These are phyloP conservation scores for Mycena chlorophos DNA, from an alignment of 768 basidiomycete genomes.

Conservation along the genomic window DNA sequence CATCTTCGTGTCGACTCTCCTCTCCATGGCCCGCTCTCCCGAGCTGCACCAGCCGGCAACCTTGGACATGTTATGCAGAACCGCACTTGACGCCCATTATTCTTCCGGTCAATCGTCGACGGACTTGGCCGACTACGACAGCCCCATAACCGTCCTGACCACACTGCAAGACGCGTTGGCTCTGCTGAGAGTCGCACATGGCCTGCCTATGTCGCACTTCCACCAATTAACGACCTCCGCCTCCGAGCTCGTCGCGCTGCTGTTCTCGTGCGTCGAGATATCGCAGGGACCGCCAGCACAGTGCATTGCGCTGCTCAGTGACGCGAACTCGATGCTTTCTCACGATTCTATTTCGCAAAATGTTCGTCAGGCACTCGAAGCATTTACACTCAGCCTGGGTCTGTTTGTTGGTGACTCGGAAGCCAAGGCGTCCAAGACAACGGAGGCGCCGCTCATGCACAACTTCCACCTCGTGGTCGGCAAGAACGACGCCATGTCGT, in stretches of 20 bases:
- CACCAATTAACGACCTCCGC: constrained; percentile 59
- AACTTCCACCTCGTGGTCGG: constrained; percentile 56
- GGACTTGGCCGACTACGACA: constrained; percentile 50
- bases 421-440: constrained; percentile 51
- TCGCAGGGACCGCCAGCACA: constrained; percentile 64
- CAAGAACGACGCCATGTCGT: constrained; percentile 57
- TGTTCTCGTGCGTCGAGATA: constrained; percentile 63
- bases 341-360: constrained; percentile 52
- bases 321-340: constrained; percentile 55
- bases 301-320: constrained; percentile 49
- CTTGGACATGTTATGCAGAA: constrained; percentile 66
- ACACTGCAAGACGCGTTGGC: constrained; percentile 62
- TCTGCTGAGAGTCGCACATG: constrained; percentile 57
- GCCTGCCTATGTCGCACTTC: constrained; percentile 55
- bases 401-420: constrained; percentile 69
- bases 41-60: constrained; percentile 66
- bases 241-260: constrained; percentile 61
- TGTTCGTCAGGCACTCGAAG: constrained; percentile 59
- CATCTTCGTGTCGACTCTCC: not conserved
- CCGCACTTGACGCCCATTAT: constrained; percentile 65
- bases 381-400: constrained; percentile 57
- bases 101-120: constrained; percentile 53
- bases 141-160: constrained; percentile 48
- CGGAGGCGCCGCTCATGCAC: constrained; percentile 73
- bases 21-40: constrained; percentile 36